A percentile compares a stretch with the other conserved stretches of the same genome.
Evolutionary conservation across 768 basidiomycete species (phyloP).

Genomic region (Pleurotus sapidus): DNA sequence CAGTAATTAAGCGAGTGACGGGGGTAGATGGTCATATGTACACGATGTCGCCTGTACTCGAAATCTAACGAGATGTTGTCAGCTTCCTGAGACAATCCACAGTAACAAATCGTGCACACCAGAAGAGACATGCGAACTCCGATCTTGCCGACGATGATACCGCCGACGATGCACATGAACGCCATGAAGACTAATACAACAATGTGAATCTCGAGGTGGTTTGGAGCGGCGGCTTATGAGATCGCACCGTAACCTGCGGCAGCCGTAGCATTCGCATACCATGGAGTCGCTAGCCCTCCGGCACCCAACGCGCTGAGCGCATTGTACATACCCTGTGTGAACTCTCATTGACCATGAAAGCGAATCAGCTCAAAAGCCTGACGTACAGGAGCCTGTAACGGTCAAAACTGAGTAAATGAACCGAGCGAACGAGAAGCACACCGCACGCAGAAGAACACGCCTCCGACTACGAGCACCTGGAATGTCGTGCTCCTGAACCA

Average conservation of each 20-base stretch:
- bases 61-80: constrained; percentile 15
- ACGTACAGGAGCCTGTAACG: constrained; percentile 22
- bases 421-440: background rate
- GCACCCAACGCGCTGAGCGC: constrained; percentile 26
- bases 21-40: constrained; percentile 4
- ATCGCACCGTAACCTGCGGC: constrained; percentile 25
- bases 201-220: background rate
- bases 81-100: no score
- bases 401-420: background rate
- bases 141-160: constrained; percentile 30
- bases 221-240: background rate
- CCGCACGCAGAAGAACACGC: constrained; percentile 27
- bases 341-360: background rate
- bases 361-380: background rate
- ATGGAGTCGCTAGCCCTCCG: constrained; percentile 29
- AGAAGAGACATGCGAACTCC: constrained; percentile 23
- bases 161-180: constrained; percentile 25
- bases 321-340: constrained; percentile 28
- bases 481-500: constrained; percentile 29
- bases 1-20: background rate
- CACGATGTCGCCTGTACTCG: constrained; percentile 30
- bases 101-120: constrained; percentile 9
- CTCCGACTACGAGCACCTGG: constrained; percentile 28
- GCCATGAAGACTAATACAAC: constrained; percentile 25
- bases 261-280: constrained; percentile 28